Conservation (phyloP, 768 basidiomycete genomes). For the Ramaria rubella region DNA sequence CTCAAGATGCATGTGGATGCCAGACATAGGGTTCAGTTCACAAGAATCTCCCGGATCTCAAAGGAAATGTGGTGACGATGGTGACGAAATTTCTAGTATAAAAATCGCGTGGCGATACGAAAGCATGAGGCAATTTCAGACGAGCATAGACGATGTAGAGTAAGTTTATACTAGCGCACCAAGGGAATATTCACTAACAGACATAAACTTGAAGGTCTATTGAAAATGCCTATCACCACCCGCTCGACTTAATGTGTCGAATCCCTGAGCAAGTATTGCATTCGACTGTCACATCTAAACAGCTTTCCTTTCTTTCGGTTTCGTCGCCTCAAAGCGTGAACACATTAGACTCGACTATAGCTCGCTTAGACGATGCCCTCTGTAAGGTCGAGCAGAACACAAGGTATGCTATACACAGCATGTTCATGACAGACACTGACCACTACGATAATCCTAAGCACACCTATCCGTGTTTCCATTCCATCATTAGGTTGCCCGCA, state of each 20-base stretch:
- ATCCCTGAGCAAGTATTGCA: constrained; percentile 49
- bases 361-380: constrained; percentile 21
- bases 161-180: constrained; percentile 21
- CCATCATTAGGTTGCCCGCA: constrained; percentile 52
- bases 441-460: not conserved
- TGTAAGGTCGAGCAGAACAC: not conserved
- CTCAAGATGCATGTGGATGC: constrained; percentile 77
- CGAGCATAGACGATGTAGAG: constrained; percentile 55
- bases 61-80: constrained; percentile 30
- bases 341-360: constrained; percentile 19
- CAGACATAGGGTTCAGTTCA: constrained; percentile 23
- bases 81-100: constrained; percentile 39
- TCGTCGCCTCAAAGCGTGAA: constrained; percentile 14
- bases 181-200: not conserved
- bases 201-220: constrained; percentile 31
- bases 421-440: not conserved
- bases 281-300: constrained; percentile 33
- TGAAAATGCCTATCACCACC: constrained; percentile 53
- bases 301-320: constrained; percentile 28
- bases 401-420: constrained; percentile 28
- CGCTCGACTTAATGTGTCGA: constrained; percentile 66
- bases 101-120: constrained; percentile 99
- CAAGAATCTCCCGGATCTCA: constrained; percentile 32
- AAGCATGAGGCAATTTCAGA: constrained; percentile 86
- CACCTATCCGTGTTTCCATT: constrained; percentile 51